These are phyloP conservation scores for Oryza rufipogon DNA, from an alignment of 176 grass and related monocot genomes.

Conservation along the genomic window DNA sequence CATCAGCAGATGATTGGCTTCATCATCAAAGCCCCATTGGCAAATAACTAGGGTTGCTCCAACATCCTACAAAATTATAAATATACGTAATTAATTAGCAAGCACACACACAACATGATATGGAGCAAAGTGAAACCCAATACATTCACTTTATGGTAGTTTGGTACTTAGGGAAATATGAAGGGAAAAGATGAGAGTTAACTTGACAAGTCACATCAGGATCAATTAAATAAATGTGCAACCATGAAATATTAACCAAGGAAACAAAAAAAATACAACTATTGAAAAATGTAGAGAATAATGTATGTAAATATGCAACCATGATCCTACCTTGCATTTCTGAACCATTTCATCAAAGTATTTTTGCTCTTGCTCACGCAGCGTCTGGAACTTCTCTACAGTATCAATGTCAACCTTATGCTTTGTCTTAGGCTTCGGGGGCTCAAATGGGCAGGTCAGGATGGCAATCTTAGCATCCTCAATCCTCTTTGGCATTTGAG, in stretches of 20 bases:
- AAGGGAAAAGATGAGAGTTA: background rate
- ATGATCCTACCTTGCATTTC: constrained; percentile 82
- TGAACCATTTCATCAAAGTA: constrained; percentile 99
- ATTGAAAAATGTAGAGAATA: background rate
- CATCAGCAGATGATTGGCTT: constrained; percentile 96
- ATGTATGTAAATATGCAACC: background rate
- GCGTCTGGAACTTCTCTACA: constrained; percentile 89
- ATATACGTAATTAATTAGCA: background rate
- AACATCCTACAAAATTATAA: constrained; percentile 69
- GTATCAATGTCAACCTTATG: constrained; percentile 99
- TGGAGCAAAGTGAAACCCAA: background rate
- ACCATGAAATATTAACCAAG: background rate
- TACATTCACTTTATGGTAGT: background rate
- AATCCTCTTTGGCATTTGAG: constrained; percentile 99
- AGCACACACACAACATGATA: background rate
- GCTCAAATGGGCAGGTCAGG: constrained; percentile 96
- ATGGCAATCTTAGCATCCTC: constrained; percentile 95
- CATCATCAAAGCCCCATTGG: constrained; percentile 99
- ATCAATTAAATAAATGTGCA: constrained; percentile 22
- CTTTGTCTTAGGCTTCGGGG: constrained; percentile 98
- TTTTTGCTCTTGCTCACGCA: constrained; percentile 79
- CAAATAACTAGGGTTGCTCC: constrained; percentile 97
- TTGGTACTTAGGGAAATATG: background rate
- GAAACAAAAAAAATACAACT: background rate
- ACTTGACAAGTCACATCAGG: background rate